These are phyloP conservation scores for Cladochytrium replicatum DNA, from an alignment of 192 early-diverging fungal genomes.

Conservation along the genomic window DNA sequence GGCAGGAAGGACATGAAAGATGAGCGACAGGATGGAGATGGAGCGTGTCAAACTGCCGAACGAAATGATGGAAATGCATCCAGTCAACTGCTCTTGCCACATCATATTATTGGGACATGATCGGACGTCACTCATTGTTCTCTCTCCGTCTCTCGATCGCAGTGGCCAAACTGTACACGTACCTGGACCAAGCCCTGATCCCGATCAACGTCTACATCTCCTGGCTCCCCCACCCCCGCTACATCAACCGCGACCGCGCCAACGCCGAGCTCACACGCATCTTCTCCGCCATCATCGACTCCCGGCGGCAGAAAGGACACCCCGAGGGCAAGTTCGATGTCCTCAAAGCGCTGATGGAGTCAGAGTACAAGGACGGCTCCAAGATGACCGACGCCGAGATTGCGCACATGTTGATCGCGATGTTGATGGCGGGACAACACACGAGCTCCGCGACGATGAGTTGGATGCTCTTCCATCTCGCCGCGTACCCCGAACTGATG, in stretches of 20 bases:
- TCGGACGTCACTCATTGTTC: constrained; percentile 2
- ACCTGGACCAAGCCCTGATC: constrained; percentile 85
- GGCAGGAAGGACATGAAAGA: too few relatives aligned
- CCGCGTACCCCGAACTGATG: constrained; percentile 60
- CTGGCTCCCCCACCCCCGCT: constrained; percentile 81
- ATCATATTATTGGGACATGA: too few relatives aligned
- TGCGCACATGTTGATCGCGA: constrained; percentile 94
- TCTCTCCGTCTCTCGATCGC: constrained; percentile 22
- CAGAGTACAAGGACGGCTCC: constrained; percentile 82
- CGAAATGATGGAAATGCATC: background rate
- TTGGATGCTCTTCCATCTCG: constrained; percentile 85
- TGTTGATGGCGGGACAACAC: constrained; percentile 97
- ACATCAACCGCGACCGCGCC: constrained; percentile 77
- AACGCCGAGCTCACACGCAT: constrained; percentile 69
- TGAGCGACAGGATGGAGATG: too few relatives aligned
- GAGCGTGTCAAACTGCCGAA: too few relatives aligned
- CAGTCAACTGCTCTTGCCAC: background rate
- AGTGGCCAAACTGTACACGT: constrained; percentile 88
- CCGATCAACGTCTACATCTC: constrained; percentile 92
- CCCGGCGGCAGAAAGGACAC: constrained; percentile 45
- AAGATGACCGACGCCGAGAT: constrained; percentile 72
- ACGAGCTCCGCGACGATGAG: constrained; percentile 84
- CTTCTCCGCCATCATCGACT: constrained; percentile 71
- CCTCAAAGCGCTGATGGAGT: constrained; percentile 71
- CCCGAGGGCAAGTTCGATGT: constrained; percentile 59